Base-by-base conservation (phyloP, 331 rosid species). In the Arachis monticola region DNA sequence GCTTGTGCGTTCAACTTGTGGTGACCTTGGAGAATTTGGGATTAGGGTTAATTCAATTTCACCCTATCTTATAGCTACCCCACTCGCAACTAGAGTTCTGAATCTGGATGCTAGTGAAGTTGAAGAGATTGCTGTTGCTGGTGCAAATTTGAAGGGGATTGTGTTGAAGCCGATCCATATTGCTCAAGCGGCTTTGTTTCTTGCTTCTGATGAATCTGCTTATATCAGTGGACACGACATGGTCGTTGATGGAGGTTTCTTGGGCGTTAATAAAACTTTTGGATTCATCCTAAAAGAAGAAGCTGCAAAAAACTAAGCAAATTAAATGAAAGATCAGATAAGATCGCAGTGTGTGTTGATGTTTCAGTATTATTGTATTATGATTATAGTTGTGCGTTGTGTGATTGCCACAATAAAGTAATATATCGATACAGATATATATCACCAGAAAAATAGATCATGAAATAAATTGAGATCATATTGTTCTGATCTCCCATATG, bases 171-270 rank as follows among this genome's bases (percentile, higher is more conserved):
- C 86, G 0, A 70, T n/a, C 11, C 91, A 93, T 67, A 42, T 89
- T n/a, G 97, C 97, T 0, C 87, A 90, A 65, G 93, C 87, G 17
- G 97, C 90, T 64, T 13, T 93, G 47, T 90, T 90, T 84, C 90
- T 90, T 67, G 97, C 97, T 4, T 64, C 90, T 0, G 93, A 90
- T 53, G 96, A 93, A 48, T 86, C 98, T 0, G 69, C 35, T 41
- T 90, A 81, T 56, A 60, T 89, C 2, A 84, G 88, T 67, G 97
- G 98, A 3, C 96, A 77, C 1, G 72, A 90, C 68, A 47, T 92
- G 75, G 80, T 69, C 5, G 86, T 92, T 0, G 91, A 90, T 62
- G 97, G 94, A 9, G 96, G 97, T 3, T 89, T 80, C 83, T 59
- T 85, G 0, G 85, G 72, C 14, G 53, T 48, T 11, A 65, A 78